Evolutionary conservation across 495 filamentous ascomycete genomes (phyloP).

Genomic region (Halenospora varia): DNA sequence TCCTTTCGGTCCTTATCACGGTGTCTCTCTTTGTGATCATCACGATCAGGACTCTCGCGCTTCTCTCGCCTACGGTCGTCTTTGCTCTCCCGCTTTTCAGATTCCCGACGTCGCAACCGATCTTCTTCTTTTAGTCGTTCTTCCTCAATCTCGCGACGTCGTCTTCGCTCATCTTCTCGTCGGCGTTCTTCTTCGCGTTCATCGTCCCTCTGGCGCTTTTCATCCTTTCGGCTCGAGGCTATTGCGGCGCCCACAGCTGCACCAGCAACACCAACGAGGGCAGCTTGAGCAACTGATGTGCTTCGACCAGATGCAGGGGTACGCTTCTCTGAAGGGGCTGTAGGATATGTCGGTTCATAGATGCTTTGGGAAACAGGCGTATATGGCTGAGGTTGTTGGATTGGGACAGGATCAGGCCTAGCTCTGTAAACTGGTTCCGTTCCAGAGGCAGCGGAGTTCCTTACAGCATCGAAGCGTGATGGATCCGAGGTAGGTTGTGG

Average conservation of each 20-base stretch:
- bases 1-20: slow-evolving; percentile 18
- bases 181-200: slow-evolving; percentile 11
- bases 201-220: slow-evolving; percentile 16
- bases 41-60: slow-evolving; percentile 8
- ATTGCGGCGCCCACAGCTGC: slow-evolving; percentile 39
- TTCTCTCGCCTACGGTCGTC: slow-evolving; percentile 16
- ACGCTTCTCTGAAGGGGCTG: slow-evolving; percentile 24
- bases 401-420: slow-evolving; percentile 45
- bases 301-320: slow-evolving; percentile 30
- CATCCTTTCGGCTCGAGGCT: slow-evolving; percentile 32
- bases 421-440: slow-evolving; percentile 20
- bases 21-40: slow-evolving; percentile 18
- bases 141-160: slow-evolving; percentile 19
- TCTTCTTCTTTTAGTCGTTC: slow-evolving; percentile 14
- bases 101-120: slow-evolving; percentile 12
- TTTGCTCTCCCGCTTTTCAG: slow-evolving; percentile 1
- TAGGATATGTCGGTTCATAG: slow-evolving; percentile 39
- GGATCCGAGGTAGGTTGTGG: slow-evolving; percentile 61
- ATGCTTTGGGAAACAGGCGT: slow-evolving; percentile 52
- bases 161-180: slow-evolving; percentile 16
- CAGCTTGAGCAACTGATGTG: slow-evolving; percentile 37
- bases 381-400: slow-evolving; percentile 55
- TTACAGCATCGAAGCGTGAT: slow-evolving; percentile 48
- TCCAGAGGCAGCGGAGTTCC: slow-evolving; percentile 38
- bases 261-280: slow-evolving; percentile 44